phyloP scores from a whole-genome alignment of 1,139 yeast genomes.

The Saccharomycopsis hybrid region DNA sequence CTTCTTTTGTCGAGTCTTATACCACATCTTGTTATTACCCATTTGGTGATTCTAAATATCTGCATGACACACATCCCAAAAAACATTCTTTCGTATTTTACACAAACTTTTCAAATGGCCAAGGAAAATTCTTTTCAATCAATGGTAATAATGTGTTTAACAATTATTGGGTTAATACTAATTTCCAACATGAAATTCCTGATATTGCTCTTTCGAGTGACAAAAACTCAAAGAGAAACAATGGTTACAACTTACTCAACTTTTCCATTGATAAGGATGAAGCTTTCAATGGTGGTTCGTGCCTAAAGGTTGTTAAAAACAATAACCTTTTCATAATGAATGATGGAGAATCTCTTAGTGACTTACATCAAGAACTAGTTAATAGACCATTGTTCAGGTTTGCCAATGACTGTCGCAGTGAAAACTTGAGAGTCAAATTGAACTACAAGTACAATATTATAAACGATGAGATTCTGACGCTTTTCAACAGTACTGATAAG shows the following conservation, averaged over 20 bases:
- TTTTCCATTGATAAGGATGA: constrained; percentile 25
- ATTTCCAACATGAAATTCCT: constrained; percentile 30
- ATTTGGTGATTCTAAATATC: constrained; percentile 4
- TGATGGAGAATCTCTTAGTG: constrained; percentile 19
- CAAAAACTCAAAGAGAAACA: constrained; percentile 10
- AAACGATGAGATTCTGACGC: constrained; percentile 4
- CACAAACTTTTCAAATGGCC: constrained; percentile 33
- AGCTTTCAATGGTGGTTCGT: constrained; percentile 31
- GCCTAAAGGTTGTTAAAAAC: constrained; percentile 25
- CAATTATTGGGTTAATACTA: constrained; percentile 31
- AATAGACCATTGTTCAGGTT: constrained; percentile 25
- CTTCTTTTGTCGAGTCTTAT: constrained; percentile 21
- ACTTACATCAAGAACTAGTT: constrained; percentile 13
- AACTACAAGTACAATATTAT: constrained; percentile 25
- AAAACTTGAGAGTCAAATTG: constrained; percentile 25
- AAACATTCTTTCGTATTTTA: constrained; percentile 28
- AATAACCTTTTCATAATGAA: constrained; percentile 19
- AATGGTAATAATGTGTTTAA: constrained; percentile 27
- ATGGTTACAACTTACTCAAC: constrained; percentile 20
- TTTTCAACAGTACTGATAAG: neutral
- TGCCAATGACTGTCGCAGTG: constrained; percentile 25
- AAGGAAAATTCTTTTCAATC: constrained; percentile 29
- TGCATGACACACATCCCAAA: constrained; percentile 7
- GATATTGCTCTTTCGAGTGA: constrained; percentile 20
- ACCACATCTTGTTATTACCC: constrained; percentile 24